Conservation (phyloP, 1,284 basidiomycete genomes). For the Heterobasidion irregulare region DNA sequence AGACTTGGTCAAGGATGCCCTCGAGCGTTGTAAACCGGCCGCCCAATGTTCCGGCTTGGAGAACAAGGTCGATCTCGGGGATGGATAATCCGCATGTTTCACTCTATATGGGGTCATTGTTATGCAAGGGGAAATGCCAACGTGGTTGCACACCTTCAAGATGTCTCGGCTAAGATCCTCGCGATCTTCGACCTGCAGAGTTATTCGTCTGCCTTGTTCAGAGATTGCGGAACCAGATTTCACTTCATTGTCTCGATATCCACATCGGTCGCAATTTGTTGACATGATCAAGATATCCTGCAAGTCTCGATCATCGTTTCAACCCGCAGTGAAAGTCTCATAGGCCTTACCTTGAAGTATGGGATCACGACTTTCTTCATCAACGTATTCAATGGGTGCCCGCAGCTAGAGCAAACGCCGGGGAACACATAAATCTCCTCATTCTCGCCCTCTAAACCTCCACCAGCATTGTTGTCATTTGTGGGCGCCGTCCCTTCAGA, state of each 20-base stretch:
- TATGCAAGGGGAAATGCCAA: not conserved
- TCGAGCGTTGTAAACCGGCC: slow-evolving; percentile 99
- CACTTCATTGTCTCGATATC: slow-evolving; percentile 97
- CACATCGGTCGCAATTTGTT: slow-evolving; percentile 91
- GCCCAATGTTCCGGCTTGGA: slow-evolving; percentile 91
- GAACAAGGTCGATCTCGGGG: slow-evolving; percentile 91
- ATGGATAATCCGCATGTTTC: slow-evolving; percentile 89
- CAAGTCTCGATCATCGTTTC: not conserved
- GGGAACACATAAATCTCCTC: slow-evolving; percentile 93
- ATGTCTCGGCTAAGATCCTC: slow-evolving; percentile 95
- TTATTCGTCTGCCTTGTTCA: slow-evolving; percentile 79
- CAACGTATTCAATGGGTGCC: slow-evolving; percentile 74
- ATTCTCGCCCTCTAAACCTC: slow-evolving; percentile 28
- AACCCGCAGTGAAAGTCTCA: too few relatives aligned
- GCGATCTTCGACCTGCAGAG: slow-evolving; percentile 84
- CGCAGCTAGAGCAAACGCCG: slow-evolving; percentile 86
- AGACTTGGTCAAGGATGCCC: slow-evolving; percentile 90
- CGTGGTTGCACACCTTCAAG: slow-evolving; percentile 59
- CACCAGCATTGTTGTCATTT: slow-evolving; percentile 24
- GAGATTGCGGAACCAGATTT: slow-evolving; percentile 92
- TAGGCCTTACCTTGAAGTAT: slow-evolving; percentile 79
- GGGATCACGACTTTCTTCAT: slow-evolving; percentile 99
- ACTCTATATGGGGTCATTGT: slow-evolving; percentile 26
- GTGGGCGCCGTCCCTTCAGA: slow-evolving; percentile 20
- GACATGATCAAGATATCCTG: slow-evolving; percentile 98